Base-by-base conservation (phyloP, 2,329 filamentous ascomycete species). In the Aspergillus niger region DNA sequence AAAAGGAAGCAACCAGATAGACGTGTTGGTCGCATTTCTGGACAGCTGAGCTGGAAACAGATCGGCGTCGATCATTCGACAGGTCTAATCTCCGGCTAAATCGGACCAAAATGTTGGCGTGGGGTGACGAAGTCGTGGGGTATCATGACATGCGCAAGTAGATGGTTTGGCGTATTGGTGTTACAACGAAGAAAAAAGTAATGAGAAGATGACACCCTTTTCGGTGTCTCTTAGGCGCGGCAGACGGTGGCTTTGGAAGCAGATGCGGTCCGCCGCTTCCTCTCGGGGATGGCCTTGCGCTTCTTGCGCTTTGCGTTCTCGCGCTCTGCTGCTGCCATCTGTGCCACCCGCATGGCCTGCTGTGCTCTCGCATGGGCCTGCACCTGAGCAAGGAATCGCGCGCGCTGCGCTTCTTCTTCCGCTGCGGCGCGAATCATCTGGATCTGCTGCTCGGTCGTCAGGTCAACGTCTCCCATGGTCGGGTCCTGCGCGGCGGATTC, bases 381-480 rank as follows among this genome's bases (percentile, higher is more conserved):
- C 6, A 78, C 76, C 61, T 77, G 75, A 11, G 76, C 76, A 24
- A 77, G 69, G 65, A 77, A 76, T 15, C 72, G 73, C 11, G 70
- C 71, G 20, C 76, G 74, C 30, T 68, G 65, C 26, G 74, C 74
- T 48, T 78, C 71, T 47, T 78, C 71, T 52, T 77, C 72, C 43
- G 72, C 74, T 17, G 68, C 68, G 3, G 65, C 73, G 49, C 74
- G 74, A 43, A 78, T 65, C 59, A 72, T 70, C 63, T 74, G 68
- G 55, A 79, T 69, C 60, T 77, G 76, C 59, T 78, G 74, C 62
- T 79, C 76, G 55, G 74, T 77, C 15, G 73, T 77, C 22, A 77
- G 57, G 26, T 72, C 72, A 57, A 57, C 64, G 10, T 62, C 59
- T 11, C 66, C 61, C 57, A 68, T 65, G 26, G 64, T 63, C 5